Evolutionary conservation across 352 stramenopile species (phyloP).

Genomic region (Thalassiosira pacifica): DNA sequence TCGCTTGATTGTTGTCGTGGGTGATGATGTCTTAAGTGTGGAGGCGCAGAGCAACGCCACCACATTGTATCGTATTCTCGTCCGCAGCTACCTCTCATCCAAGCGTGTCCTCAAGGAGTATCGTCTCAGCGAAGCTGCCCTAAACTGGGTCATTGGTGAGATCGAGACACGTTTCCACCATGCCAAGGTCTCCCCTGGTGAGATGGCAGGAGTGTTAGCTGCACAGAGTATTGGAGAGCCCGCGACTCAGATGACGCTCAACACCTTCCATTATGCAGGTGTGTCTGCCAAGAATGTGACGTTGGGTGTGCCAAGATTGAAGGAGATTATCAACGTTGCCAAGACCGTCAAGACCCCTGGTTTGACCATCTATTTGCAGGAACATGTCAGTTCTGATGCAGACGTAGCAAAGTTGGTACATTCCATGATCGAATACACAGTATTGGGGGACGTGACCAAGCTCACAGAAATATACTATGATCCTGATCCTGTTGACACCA

Average conservation of each 20-base stretch:
- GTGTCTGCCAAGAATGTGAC: slow-evolving; percentile 99
- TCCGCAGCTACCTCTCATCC: slow-evolving; percentile 95
- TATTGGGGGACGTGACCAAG: slow-evolving; percentile 94
- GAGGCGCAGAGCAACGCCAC: slow-evolving; percentile 99
- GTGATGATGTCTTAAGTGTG: slow-evolving; percentile 93
- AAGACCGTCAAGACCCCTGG: slow-evolving; percentile 98
- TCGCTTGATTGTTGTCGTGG: slow-evolving; percentile 95
- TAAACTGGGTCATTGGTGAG: slow-evolving; percentile 95
- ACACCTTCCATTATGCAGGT: slow-evolving; percentile 99
- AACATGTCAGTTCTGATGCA: slow-evolving; percentile 86
- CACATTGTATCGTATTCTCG: slow-evolving; percentile 97
- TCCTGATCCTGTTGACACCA: slow-evolving; percentile 96
- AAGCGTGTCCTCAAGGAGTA: slow-evolving; percentile 97
- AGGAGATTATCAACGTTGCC: slow-evolving; percentile 99
- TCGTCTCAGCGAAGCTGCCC: slow-evolving; percentile 94
- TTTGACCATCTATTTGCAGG: slow-evolving; percentile 94
- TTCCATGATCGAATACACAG: slow-evolving; percentile 96
- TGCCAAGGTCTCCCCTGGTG: slow-evolving; percentile 94
- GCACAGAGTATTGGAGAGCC: slow-evolving; percentile 99
- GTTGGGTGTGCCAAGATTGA: slow-evolving; percentile 98
- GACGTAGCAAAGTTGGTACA: slow-evolving; percentile 89
- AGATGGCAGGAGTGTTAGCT: slow-evolving; percentile 98
- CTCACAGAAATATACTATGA: slow-evolving; percentile 99
- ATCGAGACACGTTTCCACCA: slow-evolving; percentile 97
- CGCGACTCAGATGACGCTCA: slow-evolving; percentile 99